A percentile compares a stretch with the other conserved stretches of the same genome.
These are phyloP conservation scores for Geotrichum restrictum DNA, from an alignment of 1,139 yeast species.

Conservation along the genomic window DNA sequence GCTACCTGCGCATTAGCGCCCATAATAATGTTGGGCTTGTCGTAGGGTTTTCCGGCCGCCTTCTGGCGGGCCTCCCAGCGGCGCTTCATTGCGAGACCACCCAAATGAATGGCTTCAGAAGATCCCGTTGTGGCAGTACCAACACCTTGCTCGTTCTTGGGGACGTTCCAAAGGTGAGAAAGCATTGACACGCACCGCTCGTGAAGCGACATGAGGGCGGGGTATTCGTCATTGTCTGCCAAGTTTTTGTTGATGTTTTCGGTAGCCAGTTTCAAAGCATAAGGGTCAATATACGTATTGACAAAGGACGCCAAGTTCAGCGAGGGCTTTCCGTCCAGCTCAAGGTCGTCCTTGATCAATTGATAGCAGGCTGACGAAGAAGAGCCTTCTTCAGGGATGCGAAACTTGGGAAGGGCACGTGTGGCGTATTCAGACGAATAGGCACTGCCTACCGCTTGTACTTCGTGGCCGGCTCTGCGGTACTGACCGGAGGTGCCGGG, in stretches of 20 bases:
- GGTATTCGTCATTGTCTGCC: constrained; percentile 93
- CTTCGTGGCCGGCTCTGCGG: constrained; percentile 19
- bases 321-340: constrained; percentile 79
- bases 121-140: constrained; percentile 95
- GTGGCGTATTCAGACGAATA: constrained; percentile 28
- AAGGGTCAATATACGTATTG: constrained; percentile 61
- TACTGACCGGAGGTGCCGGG: constrained; percentile 25
- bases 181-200: constrained; percentile 77
- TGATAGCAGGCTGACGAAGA: constrained; percentile 54
- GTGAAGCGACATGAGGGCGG: constrained; percentile 75
- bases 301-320: constrained; percentile 87
- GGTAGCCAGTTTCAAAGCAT: constrained; percentile 49
- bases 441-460: constrained; percentile 24
- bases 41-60: constrained; percentile 55
- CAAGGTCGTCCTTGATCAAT: constrained; percentile 66
- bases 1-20: constrained; percentile 96
- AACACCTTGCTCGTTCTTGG: constrained; percentile 51
- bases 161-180: constrained; percentile 79
- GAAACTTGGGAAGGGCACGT: constrained; percentile 41
- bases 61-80: constrained; percentile 71
- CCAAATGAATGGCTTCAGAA: constrained; percentile 89
- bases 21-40: constrained; percentile 82
- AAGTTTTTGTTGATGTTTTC: constrained; percentile 81
- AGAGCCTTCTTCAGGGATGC: constrained; percentile 57
- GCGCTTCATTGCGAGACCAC: constrained; percentile 88